Evolutionary conservation across 2,329 filamentous ascomycete genomes (phyloP), one percentile per base, ranked within the genome.

Genomic region (Scedosporium minutisporum): DNA sequence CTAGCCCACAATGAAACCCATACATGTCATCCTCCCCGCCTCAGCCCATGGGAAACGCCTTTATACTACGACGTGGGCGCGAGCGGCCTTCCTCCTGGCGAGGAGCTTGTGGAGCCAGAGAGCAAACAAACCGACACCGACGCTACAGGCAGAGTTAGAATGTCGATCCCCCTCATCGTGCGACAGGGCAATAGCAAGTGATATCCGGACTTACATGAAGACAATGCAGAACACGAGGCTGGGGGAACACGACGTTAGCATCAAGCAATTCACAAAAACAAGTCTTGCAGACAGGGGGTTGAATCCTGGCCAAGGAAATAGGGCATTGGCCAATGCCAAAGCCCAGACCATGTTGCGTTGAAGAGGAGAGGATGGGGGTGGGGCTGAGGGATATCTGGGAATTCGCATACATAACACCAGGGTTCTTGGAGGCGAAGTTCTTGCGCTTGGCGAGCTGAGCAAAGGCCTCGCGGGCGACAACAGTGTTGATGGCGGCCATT

Each of bases 401-500:
- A 29, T 38, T 38, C 9, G 58, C 61, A 42, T 58, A 62, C 57
- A 63, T 63, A 16, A 63, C 61, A 59, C 61, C 61, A 55, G 57
- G 57, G 61, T 63, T 59, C 42, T 18, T 53, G 27, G 55, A 60
- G 14, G 61, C 57, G 14, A 51, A 63, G 61, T 59, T 63, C 18
- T 38, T 42, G 57, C 61, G 61, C 61, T 63, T 63, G 14, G 53
- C 53, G 29, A 63, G 41, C 7, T 59, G 61, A 21, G 38, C 61
- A 55, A 58, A 10, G 57, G 25, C 42, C 55, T 63, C 61, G 42
- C 61, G 61, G 61, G 29, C 61, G 61, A 60, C 57, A 46, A 63
- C 38, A 44, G 76, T 69, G 68, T 75, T 75, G 69, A 70, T 65
- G 69, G 69, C 65, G 38, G 71, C 69, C 72, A 76, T 76, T 68